Evolutionary conservation across 352 stramenopile genomes (phyloP).

Genomic region (Aphanomyces invadans): DNA sequence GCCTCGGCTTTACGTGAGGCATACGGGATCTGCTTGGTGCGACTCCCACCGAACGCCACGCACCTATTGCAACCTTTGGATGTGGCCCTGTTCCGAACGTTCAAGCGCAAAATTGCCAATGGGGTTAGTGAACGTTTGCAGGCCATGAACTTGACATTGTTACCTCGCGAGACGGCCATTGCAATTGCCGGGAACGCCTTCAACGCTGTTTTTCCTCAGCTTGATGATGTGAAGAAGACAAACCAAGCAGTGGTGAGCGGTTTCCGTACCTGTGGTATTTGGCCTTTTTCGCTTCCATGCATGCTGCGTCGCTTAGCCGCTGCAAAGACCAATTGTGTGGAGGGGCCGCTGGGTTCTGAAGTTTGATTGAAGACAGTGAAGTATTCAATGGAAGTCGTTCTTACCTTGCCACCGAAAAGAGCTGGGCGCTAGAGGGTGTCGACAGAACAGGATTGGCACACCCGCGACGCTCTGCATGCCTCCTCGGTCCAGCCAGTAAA

Average conservation of each 20-base stretch:
- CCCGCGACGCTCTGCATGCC: no score
- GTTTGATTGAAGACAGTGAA: neutral
- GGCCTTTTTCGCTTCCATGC: neutral
- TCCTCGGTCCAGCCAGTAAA: no score
- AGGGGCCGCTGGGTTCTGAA: neutral
- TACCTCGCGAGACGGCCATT: neutral
- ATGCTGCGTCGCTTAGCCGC: neutral
- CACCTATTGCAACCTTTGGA: slow-evolving; percentile 1
- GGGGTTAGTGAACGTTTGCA: neutral
- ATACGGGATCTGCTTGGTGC: neutral
- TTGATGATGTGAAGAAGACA: neutral
- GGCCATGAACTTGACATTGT: neutral
- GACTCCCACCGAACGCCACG: neutral
- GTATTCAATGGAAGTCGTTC: no score
- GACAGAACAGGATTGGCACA: no score
- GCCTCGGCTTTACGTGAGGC: neutral
- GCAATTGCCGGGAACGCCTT: neutral
- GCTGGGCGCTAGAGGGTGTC: no score
- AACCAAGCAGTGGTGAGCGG: neutral
- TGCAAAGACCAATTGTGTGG: neutral
- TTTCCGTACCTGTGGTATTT: neutral
- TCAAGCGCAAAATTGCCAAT: neutral
- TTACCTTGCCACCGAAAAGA: no score
- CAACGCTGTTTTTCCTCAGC: neutral
- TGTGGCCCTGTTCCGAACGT: neutral